Conservation (phyloP, 208 protist genomes). For the Acanthamoeba healyi region DNA sequence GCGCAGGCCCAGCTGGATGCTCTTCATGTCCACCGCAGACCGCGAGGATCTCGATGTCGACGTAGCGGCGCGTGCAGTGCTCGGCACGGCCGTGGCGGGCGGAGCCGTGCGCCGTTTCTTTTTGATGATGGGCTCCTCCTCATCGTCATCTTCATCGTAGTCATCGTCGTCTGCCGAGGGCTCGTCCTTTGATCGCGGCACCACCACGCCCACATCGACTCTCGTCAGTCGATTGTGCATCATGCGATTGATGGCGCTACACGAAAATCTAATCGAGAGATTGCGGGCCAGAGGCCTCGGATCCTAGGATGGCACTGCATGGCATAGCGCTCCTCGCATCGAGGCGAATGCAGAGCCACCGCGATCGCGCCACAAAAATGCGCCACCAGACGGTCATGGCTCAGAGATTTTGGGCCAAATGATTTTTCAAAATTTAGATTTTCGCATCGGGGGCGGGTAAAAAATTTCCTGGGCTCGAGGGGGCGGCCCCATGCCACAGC, state of each 20-base stretch:
- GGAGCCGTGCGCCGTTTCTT: constrained; percentile 7
- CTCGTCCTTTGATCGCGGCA: constrained; percentile 20
- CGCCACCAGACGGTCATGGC: too few species aligned
- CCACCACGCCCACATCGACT: too few species aligned
- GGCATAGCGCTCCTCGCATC: background rate
- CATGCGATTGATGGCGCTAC: too few species aligned
- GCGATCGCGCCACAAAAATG: too few species aligned
- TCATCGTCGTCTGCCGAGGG: constrained; percentile 16
- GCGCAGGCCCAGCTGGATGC: constrained; percentile 49
- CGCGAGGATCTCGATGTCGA: background rate
- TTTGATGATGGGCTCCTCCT: constrained; percentile 49
- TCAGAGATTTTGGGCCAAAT: too few species aligned
- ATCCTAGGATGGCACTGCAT: background rate
- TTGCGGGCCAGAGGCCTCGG: background rate
- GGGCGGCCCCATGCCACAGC: too few species aligned
- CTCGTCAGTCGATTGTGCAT: too few species aligned
- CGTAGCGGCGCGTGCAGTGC: background rate
- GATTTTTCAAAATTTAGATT: too few species aligned
- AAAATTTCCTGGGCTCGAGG: too few species aligned
- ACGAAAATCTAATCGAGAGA: too few species aligned
- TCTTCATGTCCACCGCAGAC: constrained; percentile 1
- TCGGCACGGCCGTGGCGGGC: too few species aligned
- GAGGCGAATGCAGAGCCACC: background rate
- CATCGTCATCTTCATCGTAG: constrained; percentile 46
- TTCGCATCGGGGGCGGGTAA: too few species aligned